phyloP scores from a whole-genome alignment of 768 basidiomycete species.

The Cubamyces lactineus region DNA sequence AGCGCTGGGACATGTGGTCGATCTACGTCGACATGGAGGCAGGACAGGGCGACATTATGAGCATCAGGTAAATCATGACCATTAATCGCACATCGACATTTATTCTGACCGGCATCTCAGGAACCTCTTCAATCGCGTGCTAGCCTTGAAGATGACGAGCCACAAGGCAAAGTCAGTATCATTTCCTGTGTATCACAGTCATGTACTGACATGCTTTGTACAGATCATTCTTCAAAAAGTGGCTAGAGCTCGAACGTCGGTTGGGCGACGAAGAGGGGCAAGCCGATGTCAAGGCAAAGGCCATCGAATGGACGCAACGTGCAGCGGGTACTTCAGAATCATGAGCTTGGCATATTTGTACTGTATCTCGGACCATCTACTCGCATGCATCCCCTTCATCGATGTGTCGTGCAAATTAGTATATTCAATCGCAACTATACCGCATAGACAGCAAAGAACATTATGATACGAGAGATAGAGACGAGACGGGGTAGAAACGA shows the following conservation, averaged over 20 bases:
- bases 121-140: constrained; percentile 83
- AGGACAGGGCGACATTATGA: constrained; percentile 75
- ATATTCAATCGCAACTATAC: constrained; percentile 35
- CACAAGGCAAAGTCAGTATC: constrained; percentile 91
- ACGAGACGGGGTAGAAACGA: constrained; percentile 44
- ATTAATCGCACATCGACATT: neutral
- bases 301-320: constrained; percentile 87
- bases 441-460: constrained; percentile 39
- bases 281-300: constrained; percentile 80
- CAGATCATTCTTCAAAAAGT: constrained; percentile 97
- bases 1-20: constrained; percentile 94
- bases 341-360: constrained; percentile 26
- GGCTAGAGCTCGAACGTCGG: constrained; percentile 69
- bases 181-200: neutral
- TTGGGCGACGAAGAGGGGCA: constrained; percentile 83
- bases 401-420: constrained; percentile 21
- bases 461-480: constrained; percentile 25
- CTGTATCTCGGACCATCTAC: neutral
- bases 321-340: constrained; percentile 48
- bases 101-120: constrained; percentile 40
- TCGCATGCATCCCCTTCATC: constrained; percentile 8
- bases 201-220: neutral
- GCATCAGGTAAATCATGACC: constrained; percentile 57
- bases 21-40: constrained; percentile 98
- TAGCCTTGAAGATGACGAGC: constrained; percentile 86